Percentiles rank a stretch among this genome's conserved stretches.
phyloP scores from a whole-genome alignment of 2,329 filamentous ascomycete genomes.

The Aspergillus sp. region DNA sequence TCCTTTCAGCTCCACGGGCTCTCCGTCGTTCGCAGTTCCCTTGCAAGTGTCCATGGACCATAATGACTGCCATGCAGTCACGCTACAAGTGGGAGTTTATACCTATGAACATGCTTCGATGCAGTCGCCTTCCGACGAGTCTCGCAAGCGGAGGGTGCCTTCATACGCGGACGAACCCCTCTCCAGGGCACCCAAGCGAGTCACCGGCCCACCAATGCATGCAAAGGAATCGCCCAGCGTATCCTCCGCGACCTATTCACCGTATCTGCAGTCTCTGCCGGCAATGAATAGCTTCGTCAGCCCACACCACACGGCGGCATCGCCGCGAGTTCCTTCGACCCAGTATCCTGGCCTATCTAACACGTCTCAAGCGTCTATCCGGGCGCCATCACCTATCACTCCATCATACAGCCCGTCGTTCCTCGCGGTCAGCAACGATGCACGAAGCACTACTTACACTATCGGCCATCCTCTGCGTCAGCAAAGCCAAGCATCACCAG shows the following conservation, averaged over 20 bases:
- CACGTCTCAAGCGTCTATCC: conserved; percentile 46
- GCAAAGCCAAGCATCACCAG: conserved; percentile 49
- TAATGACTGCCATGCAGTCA: conserved; percentile 52
- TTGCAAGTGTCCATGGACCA: conserved; percentile 63
- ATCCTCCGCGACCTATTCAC: conserved; percentile 54
- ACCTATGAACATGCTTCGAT: conserved; percentile 57
- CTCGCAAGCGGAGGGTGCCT: conserved; percentile 60
- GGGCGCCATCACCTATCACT: conserved; percentile 52
- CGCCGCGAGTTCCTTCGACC: conserved; percentile 44
- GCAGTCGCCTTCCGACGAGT: conserved; percentile 43
- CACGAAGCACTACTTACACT: conserved; percentile 47
- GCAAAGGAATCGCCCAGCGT: conserved; percentile 54
- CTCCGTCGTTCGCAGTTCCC: conserved; percentile 58
- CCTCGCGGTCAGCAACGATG: conserved; percentile 47
- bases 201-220: conserved; percentile 50
- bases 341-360: conserved; percentile 46
- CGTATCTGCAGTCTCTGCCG: conserved; percentile 54
- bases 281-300: conserved; percentile 43
- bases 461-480: conserved; percentile 40
- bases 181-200: conserved; percentile 53
- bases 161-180: conserved; percentile 51
- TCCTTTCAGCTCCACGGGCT: conserved; percentile 59
- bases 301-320: conserved; percentile 39
- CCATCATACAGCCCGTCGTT: conserved; percentile 53
- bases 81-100: conserved; percentile 62